Evolutionary conservation across 1,139 yeast genomes (phyloP), one percentile per base, ranked within the genome.

Genomic region (Yamadazyma sp.): DNA sequence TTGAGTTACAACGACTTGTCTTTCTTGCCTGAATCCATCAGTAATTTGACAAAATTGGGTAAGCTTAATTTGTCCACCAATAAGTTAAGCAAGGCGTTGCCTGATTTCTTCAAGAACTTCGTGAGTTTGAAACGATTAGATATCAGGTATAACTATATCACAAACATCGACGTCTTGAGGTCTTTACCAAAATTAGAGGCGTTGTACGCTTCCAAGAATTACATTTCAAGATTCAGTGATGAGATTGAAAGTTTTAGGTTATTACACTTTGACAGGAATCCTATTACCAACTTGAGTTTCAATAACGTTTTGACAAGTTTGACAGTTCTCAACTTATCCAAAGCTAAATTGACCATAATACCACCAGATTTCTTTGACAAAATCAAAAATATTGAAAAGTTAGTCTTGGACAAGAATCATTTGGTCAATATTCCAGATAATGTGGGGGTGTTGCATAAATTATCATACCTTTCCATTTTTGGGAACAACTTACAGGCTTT

Each of bases 381-480:
- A 50, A 70, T 89, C 34, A 78, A 85, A 0, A 77, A 79, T 45
- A 69, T 89, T 39, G 96, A 87, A 54, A 84, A 80, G 46, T 65
- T 92, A 47, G 81, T 81, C 17, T 64, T 92, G 47, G 95, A 88
- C 60, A 82, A 84, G 52, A 92, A 92, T 56, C 95, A 87, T 57
- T 72, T 92, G 54, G 87, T 86, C 4, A 74, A 79, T 17, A 62
- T 92, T 18, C 97, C 98, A 0, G 70, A 75, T 2, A 84, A 83
- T 41, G 73, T 94, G 23, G 81, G 85, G 1, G 56, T 63, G 3
- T 71, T 92, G 50, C 64, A 68, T 20, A 78, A 73, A 42, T 66
- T 92, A 50, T 75, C 79, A 3, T 79, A 79, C 45, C 66, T 92
- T 33, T 86, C 95, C 5, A 72, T 84, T 5, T 83, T 78, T 42